These are phyloP conservation scores for Cryptosporidium meleagridis DNA, from an alignment of 169 alveolate genomes.

Conservation along the genomic window DNA sequence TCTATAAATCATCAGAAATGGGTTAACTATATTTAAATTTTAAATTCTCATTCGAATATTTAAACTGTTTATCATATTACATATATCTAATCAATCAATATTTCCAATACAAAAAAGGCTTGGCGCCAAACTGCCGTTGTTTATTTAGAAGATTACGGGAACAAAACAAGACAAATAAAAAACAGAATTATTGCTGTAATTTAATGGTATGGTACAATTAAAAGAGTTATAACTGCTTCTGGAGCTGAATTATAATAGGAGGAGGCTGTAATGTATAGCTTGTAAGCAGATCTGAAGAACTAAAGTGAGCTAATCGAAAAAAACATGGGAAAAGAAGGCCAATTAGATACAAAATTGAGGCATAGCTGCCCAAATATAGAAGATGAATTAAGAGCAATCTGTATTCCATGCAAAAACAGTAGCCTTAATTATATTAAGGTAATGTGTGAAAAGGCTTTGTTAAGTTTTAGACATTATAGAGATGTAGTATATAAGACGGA, in stretches of 20 bases:
- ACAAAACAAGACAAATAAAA: not conserved
- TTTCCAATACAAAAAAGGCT: not conserved
- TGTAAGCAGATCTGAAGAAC: not conserved
- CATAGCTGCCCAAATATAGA: slow-evolving; percentile 70
- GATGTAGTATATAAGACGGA: slow-evolving; percentile 31
- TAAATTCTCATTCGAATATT: no score
- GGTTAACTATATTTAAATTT: not conserved
- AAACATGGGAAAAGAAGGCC: not conserved
- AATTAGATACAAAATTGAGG: not conserved
- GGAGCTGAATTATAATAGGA: not conserved
- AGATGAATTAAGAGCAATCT: slow-evolving; percentile 68
- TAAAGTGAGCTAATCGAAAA: not conserved
- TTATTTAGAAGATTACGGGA: not conserved
- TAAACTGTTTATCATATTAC: not conserved
- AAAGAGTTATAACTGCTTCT: not conserved
- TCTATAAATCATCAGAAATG: no score
- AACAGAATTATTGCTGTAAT: not conserved
- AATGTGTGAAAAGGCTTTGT: slow-evolving; percentile 62
- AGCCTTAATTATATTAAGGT: slow-evolving; percentile 39
- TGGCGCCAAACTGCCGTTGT: not conserved
- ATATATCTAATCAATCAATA: not conserved
- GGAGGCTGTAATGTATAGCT: not conserved
- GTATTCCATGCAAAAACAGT: slow-evolving; percentile 44
- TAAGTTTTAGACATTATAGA: slow-evolving; percentile 60
- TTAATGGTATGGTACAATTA: not conserved